Evolutionary conservation across 306 rosid genomes (phyloP).

Genomic region (Adenanthera pavonina): DNA sequence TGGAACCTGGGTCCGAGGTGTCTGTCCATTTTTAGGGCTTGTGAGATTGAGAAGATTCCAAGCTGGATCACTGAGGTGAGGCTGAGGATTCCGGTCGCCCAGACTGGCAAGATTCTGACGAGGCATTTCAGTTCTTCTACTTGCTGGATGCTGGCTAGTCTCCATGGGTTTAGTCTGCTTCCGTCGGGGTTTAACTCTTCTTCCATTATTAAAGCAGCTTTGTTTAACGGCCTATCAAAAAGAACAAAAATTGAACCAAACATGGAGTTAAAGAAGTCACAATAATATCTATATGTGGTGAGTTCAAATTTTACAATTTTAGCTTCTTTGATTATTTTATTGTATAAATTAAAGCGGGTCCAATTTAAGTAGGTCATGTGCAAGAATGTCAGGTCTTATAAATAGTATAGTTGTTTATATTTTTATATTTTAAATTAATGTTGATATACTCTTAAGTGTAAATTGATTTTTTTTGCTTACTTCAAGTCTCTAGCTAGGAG

Average conservation of each 20-base stretch:
- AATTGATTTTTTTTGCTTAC: too few species aligned
- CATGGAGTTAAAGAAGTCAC: neutral
- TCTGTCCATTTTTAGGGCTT: conserved; percentile 62
- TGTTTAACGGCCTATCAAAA: conserved; percentile 43
- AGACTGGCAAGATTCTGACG: conserved; percentile 53
- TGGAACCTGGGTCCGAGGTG: conserved; percentile 50
- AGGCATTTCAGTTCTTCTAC: conserved; percentile 71
- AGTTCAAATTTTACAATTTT: too few species aligned
- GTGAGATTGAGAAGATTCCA: conserved; percentile 57
- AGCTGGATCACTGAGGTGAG: conserved; percentile 53
- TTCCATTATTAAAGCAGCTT: conserved; percentile 47
- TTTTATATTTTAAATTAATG: too few species aligned
- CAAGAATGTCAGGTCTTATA: too few species aligned
- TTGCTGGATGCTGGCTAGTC: conserved; percentile 62
- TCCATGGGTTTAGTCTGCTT: conserved; percentile 53
- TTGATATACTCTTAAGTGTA: too few species aligned
- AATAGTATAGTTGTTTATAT: too few species aligned
- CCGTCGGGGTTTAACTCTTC: conserved; percentile 54
- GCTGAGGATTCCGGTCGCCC: conserved; percentile 55
- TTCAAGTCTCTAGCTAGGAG: too few species aligned
- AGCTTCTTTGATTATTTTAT: too few species aligned
- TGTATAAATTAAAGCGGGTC: too few species aligned
- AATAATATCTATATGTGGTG: too few species aligned
- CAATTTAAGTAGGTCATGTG: too few species aligned
- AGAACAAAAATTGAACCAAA: neutral